phyloP scores from a whole-genome alignment of 805 yeast species.

The Millerozyma miso region DNA sequence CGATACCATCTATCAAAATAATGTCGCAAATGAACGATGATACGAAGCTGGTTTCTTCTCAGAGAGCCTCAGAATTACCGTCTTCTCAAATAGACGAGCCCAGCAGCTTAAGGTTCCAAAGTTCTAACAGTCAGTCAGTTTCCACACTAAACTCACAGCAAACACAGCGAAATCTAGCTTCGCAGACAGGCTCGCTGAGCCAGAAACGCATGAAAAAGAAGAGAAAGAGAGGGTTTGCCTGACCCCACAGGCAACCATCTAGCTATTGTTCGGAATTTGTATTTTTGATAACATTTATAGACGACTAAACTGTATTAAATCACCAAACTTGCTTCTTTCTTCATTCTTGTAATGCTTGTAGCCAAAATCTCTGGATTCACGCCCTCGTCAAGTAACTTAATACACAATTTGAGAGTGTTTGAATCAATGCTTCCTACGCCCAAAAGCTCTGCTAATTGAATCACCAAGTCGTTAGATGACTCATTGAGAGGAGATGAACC shows the following conservation, averaged over 20 bases:
- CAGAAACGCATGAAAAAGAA: constrained; percentile 23
- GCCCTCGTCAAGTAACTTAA: constrained; percentile 32
- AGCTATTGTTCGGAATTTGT: neutral
- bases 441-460: constrained; percentile 23
- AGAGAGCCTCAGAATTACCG: neutral
- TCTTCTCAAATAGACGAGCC: neutral
- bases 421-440: constrained; percentile 23
- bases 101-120: neutral
- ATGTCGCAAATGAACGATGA: constrained; percentile 5
- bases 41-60: neutral
- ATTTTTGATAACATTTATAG: neutral
- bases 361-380: constrained; percentile 36
- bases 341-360: constrained; percentile 18
- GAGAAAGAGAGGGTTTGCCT: constrained; percentile 49
- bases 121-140: neutral
- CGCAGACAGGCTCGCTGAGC: constrained; percentile 2
- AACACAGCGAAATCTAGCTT: constrained; percentile 4
- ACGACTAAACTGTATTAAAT: constrained; percentile 2
- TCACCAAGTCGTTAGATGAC: constrained; percentile 10
- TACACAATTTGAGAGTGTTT: constrained; percentile 26
- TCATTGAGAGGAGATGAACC: neutral
- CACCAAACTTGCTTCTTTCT: constrained; percentile 20
- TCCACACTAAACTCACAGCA: neutral
- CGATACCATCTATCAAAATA: constrained; percentile 17
- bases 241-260: constrained; percentile 6